These are phyloP conservation scores for Backusella sp. DNA, from an alignment of 192 early-diverging fungal species.

Conservation along the genomic window DNA sequence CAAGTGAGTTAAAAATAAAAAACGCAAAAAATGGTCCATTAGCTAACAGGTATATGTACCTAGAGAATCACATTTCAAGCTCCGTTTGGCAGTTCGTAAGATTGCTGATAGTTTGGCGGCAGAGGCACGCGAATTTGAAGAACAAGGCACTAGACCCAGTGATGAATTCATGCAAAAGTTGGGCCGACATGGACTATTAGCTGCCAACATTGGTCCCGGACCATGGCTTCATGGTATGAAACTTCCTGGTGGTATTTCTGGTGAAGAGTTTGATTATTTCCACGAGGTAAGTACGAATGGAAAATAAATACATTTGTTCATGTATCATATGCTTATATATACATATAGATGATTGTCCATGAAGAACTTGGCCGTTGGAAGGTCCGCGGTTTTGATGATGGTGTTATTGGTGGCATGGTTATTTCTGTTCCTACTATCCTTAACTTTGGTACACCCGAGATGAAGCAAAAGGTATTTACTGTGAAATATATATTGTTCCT, in stretches of 20 bases:
- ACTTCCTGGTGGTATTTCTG: slow-evolving; percentile 53
- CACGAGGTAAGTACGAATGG: slow-evolving; percentile 45
- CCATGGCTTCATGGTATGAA: slow-evolving; percentile 25
- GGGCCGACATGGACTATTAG: slow-evolving; percentile 66
- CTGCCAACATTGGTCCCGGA: slow-evolving; percentile 58
- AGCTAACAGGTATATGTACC: not conserved
- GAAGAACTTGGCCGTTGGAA: slow-evolving; percentile 79
- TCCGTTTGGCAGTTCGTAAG: slow-evolving; percentile 60
- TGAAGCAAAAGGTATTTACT: slow-evolving; percentile 47
- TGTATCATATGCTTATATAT: not conserved
- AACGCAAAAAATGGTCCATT: not conserved
- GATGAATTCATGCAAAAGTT: slow-evolving; percentile 68
- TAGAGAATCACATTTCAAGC: slow-evolving; percentile 67
- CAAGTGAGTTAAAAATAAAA: slow-evolving; percentile 22
- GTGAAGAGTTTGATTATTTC: slow-evolving; percentile 69
- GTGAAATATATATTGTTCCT: not conserved
- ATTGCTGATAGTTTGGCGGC: slow-evolving; percentile 77
- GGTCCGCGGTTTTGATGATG: slow-evolving; percentile 72
- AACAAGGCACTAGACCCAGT: slow-evolving; percentile 70
- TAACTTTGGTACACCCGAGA: slow-evolving; percentile 66
- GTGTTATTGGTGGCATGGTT: slow-evolving; percentile 67
- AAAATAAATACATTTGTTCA: not conserved
- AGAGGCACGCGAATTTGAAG: slow-evolving; percentile 71
- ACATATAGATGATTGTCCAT: slow-evolving; percentile 38
- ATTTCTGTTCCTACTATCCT: slow-evolving; percentile 80